Evolutionary conservation across 2,329 filamentous ascomycete genomes (phyloP), one percentile per base, ranked within the genome.

Genomic region (Peltaster fructicola): DNA sequence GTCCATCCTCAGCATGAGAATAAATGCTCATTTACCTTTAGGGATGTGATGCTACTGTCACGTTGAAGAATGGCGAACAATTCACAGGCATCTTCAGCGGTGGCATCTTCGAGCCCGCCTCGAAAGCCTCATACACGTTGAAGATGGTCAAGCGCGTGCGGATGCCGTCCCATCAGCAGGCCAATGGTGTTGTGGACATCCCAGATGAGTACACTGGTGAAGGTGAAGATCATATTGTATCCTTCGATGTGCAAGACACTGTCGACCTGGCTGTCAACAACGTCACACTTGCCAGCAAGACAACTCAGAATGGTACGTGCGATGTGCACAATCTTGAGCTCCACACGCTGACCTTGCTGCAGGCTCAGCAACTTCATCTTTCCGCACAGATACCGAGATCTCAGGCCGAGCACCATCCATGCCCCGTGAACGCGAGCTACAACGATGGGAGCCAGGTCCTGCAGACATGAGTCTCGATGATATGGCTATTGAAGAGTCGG

Each of bases 381-480:
- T 95, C 55, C 73, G 76, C 35, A 95, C 85, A 13, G 85, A 95
- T 46, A 61, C 69, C 16, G 80, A 88, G 42, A 93, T 95, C 34
- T 88, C 84, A 6, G 77, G 76, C 36, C 66, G 65, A 40, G 67
- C 73, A 34, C 25, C 35, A 5, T 28, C 34, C 11, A 55, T 63
- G 22, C 62, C 68, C 23, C 69, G 67, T 30, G 80, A 91, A 51
- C 72, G 82, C 31, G 61, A 69, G 25, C 60, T 95, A 19, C 73
- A 92, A 45, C 73, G 65, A 39, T 95, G 84, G 82, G 68, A 82
- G 27, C 70, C 79, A 5, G 73, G 63, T 9, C 50, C 59, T 4
- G 70, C 73, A 33, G 47, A 51, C 4, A 63, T 64, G 14, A 50
- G 67, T 19, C 25, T 32, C 4, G 31, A 43, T 14, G 74, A 84